Base-by-base conservation (phyloP, 768 basidiomycete species). In the Naganishia friedmannii region DNA sequence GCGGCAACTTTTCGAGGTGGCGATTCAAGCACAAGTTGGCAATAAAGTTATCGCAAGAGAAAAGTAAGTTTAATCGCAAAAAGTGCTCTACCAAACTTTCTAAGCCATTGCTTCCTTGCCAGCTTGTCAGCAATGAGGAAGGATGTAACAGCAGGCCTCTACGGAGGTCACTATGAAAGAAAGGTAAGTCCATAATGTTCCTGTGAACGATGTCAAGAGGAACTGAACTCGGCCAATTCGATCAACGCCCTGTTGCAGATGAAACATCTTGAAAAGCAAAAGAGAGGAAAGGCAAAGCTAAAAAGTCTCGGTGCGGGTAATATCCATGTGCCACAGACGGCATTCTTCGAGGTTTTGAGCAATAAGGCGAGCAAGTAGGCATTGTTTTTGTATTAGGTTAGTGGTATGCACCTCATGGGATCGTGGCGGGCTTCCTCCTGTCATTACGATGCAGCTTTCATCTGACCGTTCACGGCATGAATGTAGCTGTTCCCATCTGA, bases 101-200 rank as follows among this genome's bases (percentile, higher is more conserved):
- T 48, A 39, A 66, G n/a, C 1, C 46, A 23, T 28, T 21, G 1
- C 46, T 7, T 46, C n/a, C n/a, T 37, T 15, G 3, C 13, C 60
- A 68, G 66, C 28, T 57, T 95, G 53, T 90, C 88, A 55, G 92
- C 93, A 1, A 81, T 91, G 73, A 72, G 82, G 15, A 84, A 84
- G 72, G 83, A 99, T 74, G 95, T 98, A 21, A 96, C 93, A 0
- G 93, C 92, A 21, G 93, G 93, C 2, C 82, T 96, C 55, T 95
- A 96, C 74, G 93, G 94, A 79, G 93, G 91, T 86, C 92, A 96
- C 79, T 91, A 92, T 73, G 92, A 95, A 78, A 90, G 95, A 69
- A 97, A 96, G 80, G 86, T 92, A 85, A 90, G 90, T 72, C 21
- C 23, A 51, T 51, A 5, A 7, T 26, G 6, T 46, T 37, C 6